Conservation (phyloP, 208 protist species). For the Histomonas meleagridis region DNA sequence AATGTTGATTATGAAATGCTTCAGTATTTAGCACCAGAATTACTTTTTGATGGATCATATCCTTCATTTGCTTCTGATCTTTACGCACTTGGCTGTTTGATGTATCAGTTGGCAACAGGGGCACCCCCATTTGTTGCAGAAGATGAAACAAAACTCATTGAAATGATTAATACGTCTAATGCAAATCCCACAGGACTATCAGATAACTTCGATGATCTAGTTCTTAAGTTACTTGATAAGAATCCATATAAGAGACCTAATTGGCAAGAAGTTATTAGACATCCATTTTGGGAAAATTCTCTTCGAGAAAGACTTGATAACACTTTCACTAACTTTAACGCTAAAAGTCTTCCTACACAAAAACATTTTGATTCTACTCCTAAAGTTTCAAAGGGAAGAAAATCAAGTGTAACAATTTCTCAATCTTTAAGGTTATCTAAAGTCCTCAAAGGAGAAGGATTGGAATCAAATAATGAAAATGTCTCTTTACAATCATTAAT, state of each 20-base stretch:
- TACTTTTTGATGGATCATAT: not conserved
- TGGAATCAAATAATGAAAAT: not conserved
- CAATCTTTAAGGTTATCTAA: not conserved
- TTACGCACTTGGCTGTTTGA: not conserved
- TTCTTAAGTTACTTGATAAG: not conserved
- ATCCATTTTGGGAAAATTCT: slow-evolving; percentile 5
- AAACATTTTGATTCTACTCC: no score
- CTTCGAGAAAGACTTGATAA: not conserved
- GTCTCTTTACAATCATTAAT: no score
- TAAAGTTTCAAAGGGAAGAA: no score
- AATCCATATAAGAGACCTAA: slow-evolving; percentile 22
- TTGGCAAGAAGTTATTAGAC: not conserved
- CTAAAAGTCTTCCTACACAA: not conserved
- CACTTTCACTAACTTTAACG: not conserved
- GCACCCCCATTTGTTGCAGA: not conserved
- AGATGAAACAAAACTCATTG: not conserved
- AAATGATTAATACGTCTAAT: not conserved
- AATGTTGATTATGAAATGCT: not conserved
- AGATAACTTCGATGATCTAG: not conserved
- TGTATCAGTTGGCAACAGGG: slow-evolving; percentile 14
- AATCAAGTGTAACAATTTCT: not conserved
- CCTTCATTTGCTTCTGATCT: slow-evolving; percentile 22
- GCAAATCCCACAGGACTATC: not conserved
- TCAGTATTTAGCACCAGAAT: not conserved
- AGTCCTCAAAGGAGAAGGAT: not conserved